phyloP scores from a whole-genome alignment of 768 basidiomycete species.

The Termitomyces eurrhizus region DNA sequence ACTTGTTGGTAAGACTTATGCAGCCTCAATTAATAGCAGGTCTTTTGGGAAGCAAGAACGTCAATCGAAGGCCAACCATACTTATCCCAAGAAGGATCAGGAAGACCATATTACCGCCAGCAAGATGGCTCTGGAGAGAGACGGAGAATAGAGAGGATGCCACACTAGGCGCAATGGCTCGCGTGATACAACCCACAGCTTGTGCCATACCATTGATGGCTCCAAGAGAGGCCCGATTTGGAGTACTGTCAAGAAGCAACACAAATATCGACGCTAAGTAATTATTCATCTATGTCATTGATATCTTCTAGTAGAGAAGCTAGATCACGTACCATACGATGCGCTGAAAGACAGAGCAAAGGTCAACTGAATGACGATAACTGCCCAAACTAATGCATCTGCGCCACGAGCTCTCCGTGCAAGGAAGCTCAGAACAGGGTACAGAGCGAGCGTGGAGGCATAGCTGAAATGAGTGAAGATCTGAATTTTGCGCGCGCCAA shows the following conservation, averaged over 20 bases:
- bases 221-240: slow-evolving; percentile 38
- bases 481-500: slow-evolving; percentile 52
- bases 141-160: slow-evolving; percentile 57
- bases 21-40: neutral
- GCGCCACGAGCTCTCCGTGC: slow-evolving; percentile 30
- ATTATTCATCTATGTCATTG: neutral
- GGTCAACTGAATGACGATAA: slow-evolving; percentile 30
- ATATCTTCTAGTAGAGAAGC: neutral
- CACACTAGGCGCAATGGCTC: slow-evolving; percentile 49
- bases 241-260: slow-evolving; percentile 41
- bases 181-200: slow-evolving; percentile 42
- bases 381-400: slow-evolving; percentile 25
- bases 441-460: slow-evolving; percentile 24
- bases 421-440: slow-evolving; percentile 32
- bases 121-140: slow-evolving; percentile 39
- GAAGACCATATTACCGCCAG: slow-evolving; percentile 44
- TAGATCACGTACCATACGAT: slow-evolving; percentile 31
- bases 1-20: neutral
- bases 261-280: slow-evolving; percentile 44
- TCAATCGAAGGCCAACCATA: slow-evolving; percentile 23
- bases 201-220: slow-evolving; percentile 55
- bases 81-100: slow-evolving; percentile 27
- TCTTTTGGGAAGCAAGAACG: slow-evolving; percentile 21
- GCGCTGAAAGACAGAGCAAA: slow-evolving; percentile 24
- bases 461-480: slow-evolving; percentile 28